Evolutionary conservation across 192 early-diverging fungal species (phyloP).

Genomic region (Linnemannia schmuckeri): DNA sequence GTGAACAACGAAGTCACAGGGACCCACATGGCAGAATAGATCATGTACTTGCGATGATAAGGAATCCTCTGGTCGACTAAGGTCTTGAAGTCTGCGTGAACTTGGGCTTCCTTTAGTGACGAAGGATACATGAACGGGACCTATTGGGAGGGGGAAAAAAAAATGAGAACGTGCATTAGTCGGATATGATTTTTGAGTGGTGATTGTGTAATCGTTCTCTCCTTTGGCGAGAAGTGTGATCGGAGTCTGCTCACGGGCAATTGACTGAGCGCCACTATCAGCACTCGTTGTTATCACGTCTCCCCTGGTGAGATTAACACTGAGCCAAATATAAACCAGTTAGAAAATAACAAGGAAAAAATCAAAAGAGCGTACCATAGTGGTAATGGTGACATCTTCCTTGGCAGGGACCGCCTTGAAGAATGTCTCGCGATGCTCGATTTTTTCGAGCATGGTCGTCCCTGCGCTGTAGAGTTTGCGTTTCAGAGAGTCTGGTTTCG

Average conservation of each 20-base stretch:
- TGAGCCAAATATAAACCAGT: not conserved
- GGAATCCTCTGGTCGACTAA: slow-evolving; percentile 66
- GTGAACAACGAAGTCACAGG: slow-evolving; percentile 79
- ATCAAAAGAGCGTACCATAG: slow-evolving; percentile 13
- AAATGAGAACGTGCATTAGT: too few species aligned
- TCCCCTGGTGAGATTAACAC: too few species aligned
- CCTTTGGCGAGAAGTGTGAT: too few species aligned
- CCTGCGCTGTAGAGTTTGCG: slow-evolving; percentile 70
- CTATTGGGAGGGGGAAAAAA: slow-evolving; percentile 17
- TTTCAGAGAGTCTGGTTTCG: slow-evolving; percentile 65
- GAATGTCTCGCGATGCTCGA: slow-evolving; percentile 82
- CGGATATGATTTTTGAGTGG: too few species aligned
- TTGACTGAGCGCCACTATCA: too few species aligned
- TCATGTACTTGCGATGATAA: slow-evolving; percentile 81
- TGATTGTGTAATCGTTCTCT: too few species aligned
- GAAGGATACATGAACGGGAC: slow-evolving; percentile 65
- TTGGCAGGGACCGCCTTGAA: slow-evolving; percentile 77
- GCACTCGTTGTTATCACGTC: too few species aligned
- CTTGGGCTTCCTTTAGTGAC: slow-evolving; percentile 56
- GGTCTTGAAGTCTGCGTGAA: slow-evolving; percentile 59
- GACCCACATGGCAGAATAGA: slow-evolving; percentile 73
- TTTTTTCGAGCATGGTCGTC: slow-evolving; percentile 74
- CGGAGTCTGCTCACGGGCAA: too few species aligned
- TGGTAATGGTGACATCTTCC: slow-evolving; percentile 49
- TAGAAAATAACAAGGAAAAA: not conserved